Base-by-base conservation (phyloP, 1,139 yeast genomes). In the Magnusiomyces starmeri region DNA sequence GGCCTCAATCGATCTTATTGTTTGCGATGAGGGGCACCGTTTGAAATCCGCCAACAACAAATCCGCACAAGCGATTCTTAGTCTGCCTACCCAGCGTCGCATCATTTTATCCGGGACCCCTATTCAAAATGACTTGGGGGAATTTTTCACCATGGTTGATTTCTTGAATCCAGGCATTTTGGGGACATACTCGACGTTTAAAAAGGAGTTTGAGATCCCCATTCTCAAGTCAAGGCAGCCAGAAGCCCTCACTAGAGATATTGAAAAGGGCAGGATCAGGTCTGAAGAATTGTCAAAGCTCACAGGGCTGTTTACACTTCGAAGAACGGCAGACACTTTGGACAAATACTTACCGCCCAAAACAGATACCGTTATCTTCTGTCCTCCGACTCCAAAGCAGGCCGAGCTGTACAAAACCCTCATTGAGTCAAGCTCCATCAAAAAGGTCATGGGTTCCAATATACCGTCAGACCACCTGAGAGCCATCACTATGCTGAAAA, bases 11-110 rank as follows among this genome's bases (percentile, higher is more conserved):
- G 97, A 89, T 63, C 62, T 92, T 22, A 70, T 94, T 40, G 78
- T 94, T 0, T 92, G 98, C 66, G 99, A 94, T 66, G 99, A 94
- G 65, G 98, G 97, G 2, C 97, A 90, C 65, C 74, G 95, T 50
- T 72, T 90, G 57, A 90, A 90, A 61, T 85, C 66, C 16, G 53
- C 65, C 0, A 62, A 66, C 14, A 87, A 85, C 56, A 88, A 88
- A 65, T 81, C 85, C 0, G 72, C 88, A 51, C 81, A 79, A 56
- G 78, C 81, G 0, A 71, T 90, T 49, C 77, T 77, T 43, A 68
- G 73, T 1, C 68, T 90, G 25, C 73, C 79, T 41, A 75, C 86
- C 3, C 72, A 75, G 14, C 77, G 73, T 48, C 79, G 83, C 57
- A 71, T 92, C 3, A 65, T 92, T 21, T 70, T 92, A 9, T 81